Conservation (phyloP, 306 rosid species). For the Vigna unguiculata region DNA sequence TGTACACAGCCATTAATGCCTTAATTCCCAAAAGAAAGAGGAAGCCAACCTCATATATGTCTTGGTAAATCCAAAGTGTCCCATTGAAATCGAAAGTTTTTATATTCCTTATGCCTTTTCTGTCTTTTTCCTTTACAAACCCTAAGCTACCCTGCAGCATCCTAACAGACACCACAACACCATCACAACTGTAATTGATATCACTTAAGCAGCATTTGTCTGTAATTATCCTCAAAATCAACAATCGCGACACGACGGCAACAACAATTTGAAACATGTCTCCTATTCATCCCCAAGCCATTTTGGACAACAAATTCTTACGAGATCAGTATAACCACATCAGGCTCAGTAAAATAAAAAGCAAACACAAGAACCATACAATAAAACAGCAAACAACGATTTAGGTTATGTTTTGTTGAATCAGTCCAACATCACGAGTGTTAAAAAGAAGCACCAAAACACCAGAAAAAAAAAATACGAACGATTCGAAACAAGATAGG, state of each 20-base stretch:
- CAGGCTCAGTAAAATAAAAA: not conserved
- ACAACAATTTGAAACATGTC: not conserved
- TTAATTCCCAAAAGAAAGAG: no score
- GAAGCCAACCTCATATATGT: no score
- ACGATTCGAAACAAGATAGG: not conserved
- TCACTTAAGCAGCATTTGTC: not conserved
- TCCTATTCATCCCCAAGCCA: slow-evolving; percentile 13
- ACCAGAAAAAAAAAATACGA: no score
- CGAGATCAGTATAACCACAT: not conserved
- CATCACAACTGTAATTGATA: not conserved
- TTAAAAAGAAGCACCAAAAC: no score
- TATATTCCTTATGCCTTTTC: no score
- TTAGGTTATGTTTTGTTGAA: not conserved
- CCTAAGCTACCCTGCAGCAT: no score
- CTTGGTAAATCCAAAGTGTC: no score
- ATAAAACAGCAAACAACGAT: not conserved
- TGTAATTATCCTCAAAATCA: not conserved
- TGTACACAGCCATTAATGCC: no score
- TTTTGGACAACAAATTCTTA: slow-evolving; percentile 4
- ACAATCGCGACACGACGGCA: not conserved
- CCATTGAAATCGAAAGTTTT: no score
- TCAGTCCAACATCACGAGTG: not conserved
- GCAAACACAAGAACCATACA: not conserved
- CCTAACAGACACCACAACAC: not conserved
- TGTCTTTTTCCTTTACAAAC: no score